Evolutionary conservation across 2,329 filamentous ascomycete genomes (phyloP), one percentile per base, ranked within the genome.

Genomic region (Cladophialophora exuberans): DNA sequence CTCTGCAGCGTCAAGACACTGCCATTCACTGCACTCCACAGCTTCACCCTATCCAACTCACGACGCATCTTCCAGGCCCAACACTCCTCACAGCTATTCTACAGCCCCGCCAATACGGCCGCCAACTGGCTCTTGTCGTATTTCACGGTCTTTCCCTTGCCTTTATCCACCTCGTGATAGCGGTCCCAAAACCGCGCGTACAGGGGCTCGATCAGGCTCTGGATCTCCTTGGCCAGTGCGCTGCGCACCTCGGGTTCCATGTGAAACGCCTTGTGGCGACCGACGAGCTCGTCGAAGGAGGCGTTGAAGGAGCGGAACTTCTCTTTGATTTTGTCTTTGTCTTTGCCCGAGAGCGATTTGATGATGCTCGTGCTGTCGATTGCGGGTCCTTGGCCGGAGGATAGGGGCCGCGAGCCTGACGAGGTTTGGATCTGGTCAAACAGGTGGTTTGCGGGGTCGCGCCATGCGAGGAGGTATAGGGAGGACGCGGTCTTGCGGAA

Each of bases 91-190:
- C 6, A 2, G 26, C 33, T 15, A 7, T 20, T n/a, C 55, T 63
- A 64, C 63, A 81, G 69, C 45, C 73, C 70, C 20, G 79, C 75
- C 66, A 87, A 69, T 57, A 81, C 74, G 18, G 83, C 83, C 42
- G 88, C 84, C 66, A 99, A 86, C 43, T 85, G 83, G 35, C 80
- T 79, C 78, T 97, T 97, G 76, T 97, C 92, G 70, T 96, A 97
- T 76, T 96, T 97, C 70, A 96, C 91, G 73, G 97, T 96, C 73
- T 99, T 99, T 64, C 93, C 93, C 75, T 92, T 95, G 56, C 94
- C 94, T 77, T 96, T 97, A 74, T 97, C 93, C 62, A 97, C 86
- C 73, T 97, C 94, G 70, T 97, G 92, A 70, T 99, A 99, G 23
- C 93, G 83, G 73, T 97, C 94, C 85, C 90, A 97, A 74, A 99